Evolutionary conservation across 495 filamentous ascomycete species (phyloP), one percentile per base, ranked within the genome.

Genomic region (Xylaria telfairii): DNA sequence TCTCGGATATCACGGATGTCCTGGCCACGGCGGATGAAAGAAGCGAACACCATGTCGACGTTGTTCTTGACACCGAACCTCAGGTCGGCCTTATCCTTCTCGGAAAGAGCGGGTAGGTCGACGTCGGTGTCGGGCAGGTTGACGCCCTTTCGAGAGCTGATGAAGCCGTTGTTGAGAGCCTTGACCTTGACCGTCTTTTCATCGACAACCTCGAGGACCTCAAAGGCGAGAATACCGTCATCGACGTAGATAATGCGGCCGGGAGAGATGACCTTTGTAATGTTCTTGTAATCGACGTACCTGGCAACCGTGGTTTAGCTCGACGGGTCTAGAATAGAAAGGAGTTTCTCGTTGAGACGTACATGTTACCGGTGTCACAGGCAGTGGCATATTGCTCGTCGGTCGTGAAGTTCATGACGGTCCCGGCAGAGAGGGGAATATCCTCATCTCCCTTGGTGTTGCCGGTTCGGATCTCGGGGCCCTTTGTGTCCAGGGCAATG

Each of bases 201-300:
- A 73, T 99, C 92, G 68, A 92, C 87, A 74, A 99, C 87, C 76
- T 95, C 88, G 67, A 98, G 73, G 46, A 98, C 96, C 77, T 97
- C 91, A 76, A 99, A 98, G 4, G 95, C 95, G 67, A 98, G 91
- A 65, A 98, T 94, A 78, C 96, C 96, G 75, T 99, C 96, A 77
- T 99, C 96, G 72, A 99, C 96, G 84, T 96, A 99, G 87, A 99
- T 97, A 80, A 92, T 91, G 76, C 95, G 94, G 76, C 96, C 96
- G n/a, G 88, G 83, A 73, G 90, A 80, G 81, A 99, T 98, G 77
- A 99, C 95, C 84, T 95, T 97, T 84, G 96, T 97, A 87, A 99
- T 97, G 88, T 99, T 99, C 90, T 95, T 95, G 85, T 99, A 99
- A 86, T 99, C 96, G 76, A 99, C 92, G 75, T 94, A 97, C 94